These are phyloP conservation scores for Chaetomium tenue DNA, from an alignment of 495 filamentous ascomycete genomes.

Conservation along the genomic window DNA sequence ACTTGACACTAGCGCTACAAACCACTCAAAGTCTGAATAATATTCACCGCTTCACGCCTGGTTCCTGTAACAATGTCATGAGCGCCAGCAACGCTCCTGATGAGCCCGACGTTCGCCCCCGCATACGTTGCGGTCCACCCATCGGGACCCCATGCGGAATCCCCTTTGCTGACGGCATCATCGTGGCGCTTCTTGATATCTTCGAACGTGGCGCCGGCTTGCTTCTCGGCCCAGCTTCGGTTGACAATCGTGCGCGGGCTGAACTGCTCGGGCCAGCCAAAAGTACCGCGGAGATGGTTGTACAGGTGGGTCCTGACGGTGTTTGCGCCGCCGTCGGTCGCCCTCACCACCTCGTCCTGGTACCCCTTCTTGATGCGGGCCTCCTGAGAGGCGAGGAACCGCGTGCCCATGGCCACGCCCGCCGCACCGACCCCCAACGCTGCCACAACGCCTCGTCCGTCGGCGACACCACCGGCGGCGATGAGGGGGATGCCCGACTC, in stretches of 20 bases:
- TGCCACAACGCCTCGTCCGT: slow-evolving; percentile 84
- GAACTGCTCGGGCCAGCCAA: slow-evolving; percentile 65
- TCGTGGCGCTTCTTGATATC: slow-evolving; percentile 61
- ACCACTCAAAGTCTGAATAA: slow-evolving; percentile 40
- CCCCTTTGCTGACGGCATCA: slow-evolving; percentile 50
- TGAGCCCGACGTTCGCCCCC: slow-evolving; percentile 57
- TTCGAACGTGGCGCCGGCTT: slow-evolving; percentile 53
- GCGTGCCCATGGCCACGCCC: slow-evolving; percentile 89
- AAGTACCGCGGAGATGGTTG: slow-evolving; percentile 66
- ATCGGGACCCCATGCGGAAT: slow-evolving; percentile 60
- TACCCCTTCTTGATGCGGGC: slow-evolving; percentile 85
- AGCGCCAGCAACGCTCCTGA: slow-evolving; percentile 64
- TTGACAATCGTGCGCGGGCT: slow-evolving; percentile 64
- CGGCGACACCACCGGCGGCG: slow-evolving; percentile 87
- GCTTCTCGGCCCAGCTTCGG: slow-evolving; percentile 57
- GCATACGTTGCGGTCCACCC: slow-evolving; percentile 73
- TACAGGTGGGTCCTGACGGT: slow-evolving; percentile 69
- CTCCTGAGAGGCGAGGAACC: slow-evolving; percentile 85
- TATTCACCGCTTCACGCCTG: slow-evolving; percentile 59
- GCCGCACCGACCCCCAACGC: slow-evolving; percentile 83
- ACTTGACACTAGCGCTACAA: not conserved
- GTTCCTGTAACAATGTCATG: slow-evolving; percentile 66
- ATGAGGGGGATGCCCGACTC: slow-evolving; percentile 76
- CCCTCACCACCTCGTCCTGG: slow-evolving; percentile 78
- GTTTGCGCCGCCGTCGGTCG: slow-evolving; percentile 59